Conservation (phyloP, 352 stramenopile genomes). For the Pilasporangium apinafurcum region DNA sequence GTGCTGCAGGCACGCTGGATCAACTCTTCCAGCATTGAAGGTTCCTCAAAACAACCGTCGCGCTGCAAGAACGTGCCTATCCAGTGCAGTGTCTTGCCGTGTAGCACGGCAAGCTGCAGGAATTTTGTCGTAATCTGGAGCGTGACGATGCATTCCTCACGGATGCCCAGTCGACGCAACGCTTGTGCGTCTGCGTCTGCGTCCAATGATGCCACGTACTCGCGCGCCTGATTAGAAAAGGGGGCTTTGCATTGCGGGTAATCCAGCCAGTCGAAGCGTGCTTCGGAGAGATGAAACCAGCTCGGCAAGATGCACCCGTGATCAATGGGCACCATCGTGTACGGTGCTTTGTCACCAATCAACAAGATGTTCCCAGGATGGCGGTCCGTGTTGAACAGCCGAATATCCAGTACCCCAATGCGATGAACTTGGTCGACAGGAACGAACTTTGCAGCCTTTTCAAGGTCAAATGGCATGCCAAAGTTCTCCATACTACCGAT, state of each 20-base stretch:
- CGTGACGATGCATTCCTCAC: conserved; percentile 65
- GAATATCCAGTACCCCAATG: conserved; percentile 76
- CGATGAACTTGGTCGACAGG: conserved; percentile 74
- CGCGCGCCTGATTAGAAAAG: conserved; percentile 33
- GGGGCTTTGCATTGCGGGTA: conserved; percentile 63
- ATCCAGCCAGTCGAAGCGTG: conserved; percentile 77
- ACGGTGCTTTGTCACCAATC: conserved; percentile 68
- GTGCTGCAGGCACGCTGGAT: conserved; percentile 37
- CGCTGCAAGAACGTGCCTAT: conserved; percentile 70
- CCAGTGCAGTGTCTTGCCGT: conserved; percentile 48
- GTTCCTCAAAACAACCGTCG: conserved; percentile 57
- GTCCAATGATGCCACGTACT: conserved; percentile 52
- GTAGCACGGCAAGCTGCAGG: conserved; percentile 43
- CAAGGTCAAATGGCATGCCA: conserved; percentile 65
- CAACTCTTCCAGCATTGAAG: conserved; percentile 43
- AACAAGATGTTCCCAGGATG: conserved; percentile 79
- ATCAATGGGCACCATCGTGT: conserved; percentile 75
- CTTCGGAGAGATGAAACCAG: conserved; percentile 75
- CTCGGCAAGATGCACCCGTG: conserved; percentile 75
- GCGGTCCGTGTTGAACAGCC: conserved; percentile 84
- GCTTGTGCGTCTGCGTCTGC: conserved; percentile 34
- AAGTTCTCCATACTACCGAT: conserved; percentile 81
- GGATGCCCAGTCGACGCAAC: conserved; percentile 52
- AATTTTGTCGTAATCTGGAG: conserved; percentile 75
- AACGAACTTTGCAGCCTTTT: conserved; percentile 53